Evolutionary conservation across 2,329 filamentous ascomycete species (phyloP).

Genomic region (Huntiella abstrusa): DNA sequence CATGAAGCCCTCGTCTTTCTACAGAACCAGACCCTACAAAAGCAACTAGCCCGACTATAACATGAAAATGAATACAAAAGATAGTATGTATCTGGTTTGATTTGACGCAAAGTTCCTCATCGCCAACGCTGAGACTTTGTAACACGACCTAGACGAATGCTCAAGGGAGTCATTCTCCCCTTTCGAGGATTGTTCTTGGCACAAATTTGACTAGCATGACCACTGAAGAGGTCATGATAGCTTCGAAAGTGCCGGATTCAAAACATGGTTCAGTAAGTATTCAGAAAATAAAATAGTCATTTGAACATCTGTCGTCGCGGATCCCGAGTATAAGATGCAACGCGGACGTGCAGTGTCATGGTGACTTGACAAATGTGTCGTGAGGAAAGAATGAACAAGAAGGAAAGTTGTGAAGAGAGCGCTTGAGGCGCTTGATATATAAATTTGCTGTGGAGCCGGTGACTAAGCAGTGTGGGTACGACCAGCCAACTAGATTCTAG

Average conservation of each 20-base stretch:
- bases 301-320: background rate
- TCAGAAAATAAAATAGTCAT: too few species aligned
- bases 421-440: background rate
- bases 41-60: background rate
- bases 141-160: slow-evolving; percentile 85
- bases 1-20: too few species aligned
- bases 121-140: slow-evolving; percentile 57
- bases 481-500: background rate
- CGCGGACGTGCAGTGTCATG: background rate
- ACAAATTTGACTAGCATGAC: slow-evolving; percentile 73
- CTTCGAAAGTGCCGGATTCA: slow-evolving; percentile 66
- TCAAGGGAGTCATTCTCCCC: slow-evolving; percentile 55
- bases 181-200: slow-evolving; percentile 46
- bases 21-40: too few species aligned
- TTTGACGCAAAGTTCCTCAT: slow-evolving; percentile 78
- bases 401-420: background rate
- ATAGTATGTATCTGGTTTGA: slow-evolving; percentile 51
- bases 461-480: slow-evolving; percentile 8
- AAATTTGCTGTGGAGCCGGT: background rate
- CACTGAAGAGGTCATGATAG: slow-evolving; percentile 56
- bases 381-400: background rate
- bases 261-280: too few species aligned
- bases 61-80: background rate
- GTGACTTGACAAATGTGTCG: background rate
- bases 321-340: slow-evolving; percentile 4